phyloP scores from a whole-genome alignment of 805 yeast genomes.

The Grigorovia transvaalensis region DNA sequence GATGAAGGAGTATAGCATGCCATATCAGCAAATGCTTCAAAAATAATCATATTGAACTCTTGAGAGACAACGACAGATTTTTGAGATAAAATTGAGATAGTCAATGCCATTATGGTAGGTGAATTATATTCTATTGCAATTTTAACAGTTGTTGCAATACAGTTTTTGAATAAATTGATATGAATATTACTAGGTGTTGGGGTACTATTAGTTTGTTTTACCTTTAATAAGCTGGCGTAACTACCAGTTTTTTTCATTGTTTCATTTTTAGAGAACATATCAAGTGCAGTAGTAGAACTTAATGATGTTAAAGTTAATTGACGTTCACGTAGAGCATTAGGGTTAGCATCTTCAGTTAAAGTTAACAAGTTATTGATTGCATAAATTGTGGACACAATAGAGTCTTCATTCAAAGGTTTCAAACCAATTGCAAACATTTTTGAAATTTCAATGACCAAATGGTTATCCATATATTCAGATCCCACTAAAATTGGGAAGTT shows the following conservation, averaged over 20 bases:
- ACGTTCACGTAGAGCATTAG: constrained; percentile 28
- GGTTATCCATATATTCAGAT: constrained; percentile 38
- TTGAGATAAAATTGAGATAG: constrained; percentile 74
- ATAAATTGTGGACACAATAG: constrained; percentile 74
- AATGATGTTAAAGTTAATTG: constrained; percentile 22
- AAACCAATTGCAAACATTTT: constrained; percentile 55
- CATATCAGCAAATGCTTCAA: constrained; percentile 53
- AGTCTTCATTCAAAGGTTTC: constrained; percentile 63
- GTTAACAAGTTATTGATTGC: constrained; percentile 67
- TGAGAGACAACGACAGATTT: constrained; percentile 45
- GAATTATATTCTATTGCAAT: constrained; percentile 60
- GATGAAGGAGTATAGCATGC: constrained; percentile 51
- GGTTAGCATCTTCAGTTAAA: constrained; percentile 37
- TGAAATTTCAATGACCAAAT: constrained; percentile 44
- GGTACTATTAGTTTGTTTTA: constrained; percentile 7
- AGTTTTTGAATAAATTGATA: constrained; percentile 39
- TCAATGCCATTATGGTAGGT: constrained; percentile 61
- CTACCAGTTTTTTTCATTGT: neutral
- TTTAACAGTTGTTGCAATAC: constrained; percentile 56
- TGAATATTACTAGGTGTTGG: constrained; percentile 13
- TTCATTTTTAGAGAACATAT: neutral
- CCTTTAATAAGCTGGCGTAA: neutral
- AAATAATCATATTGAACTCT: constrained; percentile 43
- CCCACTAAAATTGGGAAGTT: constrained; percentile 45
- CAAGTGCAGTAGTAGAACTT: constrained; percentile 1